Conservation (phyloP, 176 grass and related monocot genomes). For the Paspalum notatum region DNA sequence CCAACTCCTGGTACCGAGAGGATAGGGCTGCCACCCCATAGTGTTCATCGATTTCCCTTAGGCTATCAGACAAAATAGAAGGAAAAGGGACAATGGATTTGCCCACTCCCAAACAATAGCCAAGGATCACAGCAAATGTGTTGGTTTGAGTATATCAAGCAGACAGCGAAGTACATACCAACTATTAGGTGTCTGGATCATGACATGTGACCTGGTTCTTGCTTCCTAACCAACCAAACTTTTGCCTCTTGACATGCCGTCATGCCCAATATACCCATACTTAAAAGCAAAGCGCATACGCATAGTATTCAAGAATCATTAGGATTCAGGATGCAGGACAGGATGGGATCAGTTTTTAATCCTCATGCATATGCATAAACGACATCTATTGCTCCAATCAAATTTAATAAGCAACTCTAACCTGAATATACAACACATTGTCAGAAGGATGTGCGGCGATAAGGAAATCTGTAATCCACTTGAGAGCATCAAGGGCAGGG, state of each 20-base stretch:
- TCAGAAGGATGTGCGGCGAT: slow-evolving; percentile 86
- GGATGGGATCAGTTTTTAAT: background rate
- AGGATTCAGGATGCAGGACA: background rate
- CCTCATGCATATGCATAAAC: background rate
- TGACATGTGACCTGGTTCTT: slow-evolving; percentile 46
- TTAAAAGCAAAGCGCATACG: background rate
- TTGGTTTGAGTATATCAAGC: slow-evolving; percentile 41
- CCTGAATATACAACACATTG: slow-evolving; percentile 92
- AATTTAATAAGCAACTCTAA: slow-evolving; percentile 32
- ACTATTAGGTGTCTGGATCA: slow-evolving; percentile 51
- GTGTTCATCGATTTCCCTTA: background rate
- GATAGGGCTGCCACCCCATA: background rate
- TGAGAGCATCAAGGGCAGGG: slow-evolving; percentile 66
- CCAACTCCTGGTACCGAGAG: background rate
- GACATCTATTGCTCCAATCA: background rate
- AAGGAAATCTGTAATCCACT: slow-evolving; percentile 89
- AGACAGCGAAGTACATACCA: slow-evolving; percentile 49
- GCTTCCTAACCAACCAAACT: slow-evolving; percentile 41
- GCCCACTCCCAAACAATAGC: background rate
- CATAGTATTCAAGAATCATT: slow-evolving; percentile 2
- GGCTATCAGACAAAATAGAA: slow-evolving; percentile 30
- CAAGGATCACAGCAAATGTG: slow-evolving; percentile 31
- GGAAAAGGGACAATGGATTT: slow-evolving; percentile 1
- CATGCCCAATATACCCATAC: background rate
- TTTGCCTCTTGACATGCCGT: slow-evolving; percentile 1